phyloP scores from a whole-genome alignment of 2,329 filamentous ascomycete genomes.

The Ophiocordyceps camponoti-saundersi region DNA sequence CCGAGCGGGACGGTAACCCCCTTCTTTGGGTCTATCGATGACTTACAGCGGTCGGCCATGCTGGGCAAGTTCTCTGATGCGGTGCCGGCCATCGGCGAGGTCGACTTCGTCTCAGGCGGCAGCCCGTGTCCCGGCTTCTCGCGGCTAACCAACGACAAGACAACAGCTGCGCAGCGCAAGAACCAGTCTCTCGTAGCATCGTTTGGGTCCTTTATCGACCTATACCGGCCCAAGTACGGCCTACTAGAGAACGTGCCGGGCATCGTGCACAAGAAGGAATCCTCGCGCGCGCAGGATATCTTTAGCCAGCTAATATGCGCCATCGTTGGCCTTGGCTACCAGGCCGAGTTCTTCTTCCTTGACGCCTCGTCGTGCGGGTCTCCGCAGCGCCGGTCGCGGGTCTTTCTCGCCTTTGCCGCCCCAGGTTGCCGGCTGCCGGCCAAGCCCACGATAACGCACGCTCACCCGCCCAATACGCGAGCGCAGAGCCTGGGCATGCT shows the following conservation, averaged over 20 bases:
- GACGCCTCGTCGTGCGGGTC: slow-evolving; percentile 56
- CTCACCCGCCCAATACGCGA: slow-evolving; percentile 25
- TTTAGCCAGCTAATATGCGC: slow-evolving; percentile 58
- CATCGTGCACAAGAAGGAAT: slow-evolving; percentile 38
- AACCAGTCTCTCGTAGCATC: slow-evolving; percentile 67
- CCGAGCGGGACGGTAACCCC: slow-evolving; percentile 25
- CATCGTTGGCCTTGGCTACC: slow-evolving; percentile 62
- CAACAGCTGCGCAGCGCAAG: slow-evolving; percentile 36
- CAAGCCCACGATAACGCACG: slow-evolving; percentile 44
- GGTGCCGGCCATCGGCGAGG: slow-evolving; percentile 41
- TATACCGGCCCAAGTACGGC: slow-evolving; percentile 59
- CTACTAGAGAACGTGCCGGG: slow-evolving; percentile 60
- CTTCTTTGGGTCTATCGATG: slow-evolving; percentile 57
- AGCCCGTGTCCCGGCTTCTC: slow-evolving; percentile 70
- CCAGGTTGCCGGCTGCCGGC: slow-evolving; percentile 41
- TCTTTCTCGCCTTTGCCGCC: slow-evolving; percentile 57
- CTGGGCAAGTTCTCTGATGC: slow-evolving; percentile 24
- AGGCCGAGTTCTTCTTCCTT: slow-evolving; percentile 48
- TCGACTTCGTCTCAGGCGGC: slow-evolving; percentile 55
- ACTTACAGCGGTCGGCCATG: slow-evolving; percentile 41
- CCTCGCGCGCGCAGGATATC: slow-evolving; percentile 38
- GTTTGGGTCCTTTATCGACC: slow-evolving; percentile 56
- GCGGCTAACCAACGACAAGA: slow-evolving; percentile 37
- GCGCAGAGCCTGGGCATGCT: slow-evolving; percentile 33
- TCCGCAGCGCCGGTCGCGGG: slow-evolving; percentile 44